Conservation (phyloP, 345 rosid species). For the Acer yangbiense region DNA sequence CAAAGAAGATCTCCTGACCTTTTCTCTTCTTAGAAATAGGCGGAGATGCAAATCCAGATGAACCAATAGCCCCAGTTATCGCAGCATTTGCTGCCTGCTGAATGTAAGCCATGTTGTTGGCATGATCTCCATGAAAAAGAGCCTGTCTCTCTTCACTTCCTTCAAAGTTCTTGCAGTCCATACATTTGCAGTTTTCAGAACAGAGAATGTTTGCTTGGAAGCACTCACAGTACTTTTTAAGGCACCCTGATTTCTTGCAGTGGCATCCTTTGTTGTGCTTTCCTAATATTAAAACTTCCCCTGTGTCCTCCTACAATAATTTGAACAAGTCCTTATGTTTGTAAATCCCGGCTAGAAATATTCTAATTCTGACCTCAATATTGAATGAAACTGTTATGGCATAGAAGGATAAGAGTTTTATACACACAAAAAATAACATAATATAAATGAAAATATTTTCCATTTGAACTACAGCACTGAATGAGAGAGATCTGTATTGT, state of each 20-base stretch:
- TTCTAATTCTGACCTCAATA: not conserved
- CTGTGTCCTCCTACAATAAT: slow-evolving; percentile 70
- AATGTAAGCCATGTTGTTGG: slow-evolving; percentile 78
- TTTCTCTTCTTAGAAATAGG: slow-evolving; percentile 83
- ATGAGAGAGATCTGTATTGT: not conserved
- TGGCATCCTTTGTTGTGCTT: slow-evolving; percentile 99
- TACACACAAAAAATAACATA: not conserved
- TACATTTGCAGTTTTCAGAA: slow-evolving; percentile 94
- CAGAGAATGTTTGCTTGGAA: slow-evolving; percentile 98
- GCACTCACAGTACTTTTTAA: slow-evolving; percentile 97
- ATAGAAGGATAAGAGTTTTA: not conserved
- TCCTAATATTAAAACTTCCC: slow-evolving; percentile 67
- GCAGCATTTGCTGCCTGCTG: slow-evolving; percentile 99
- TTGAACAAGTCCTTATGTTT: slow-evolving; percentile 7
- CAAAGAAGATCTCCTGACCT: slow-evolving; percentile 75
- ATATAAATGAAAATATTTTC: not conserved
- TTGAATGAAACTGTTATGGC: not conserved
- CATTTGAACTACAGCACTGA: not conserved
- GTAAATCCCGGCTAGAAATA: not conserved
- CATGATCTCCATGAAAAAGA: slow-evolving; percentile 87
- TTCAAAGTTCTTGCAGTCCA: slow-evolving; percentile 96
- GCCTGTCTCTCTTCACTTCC: slow-evolving; percentile 98
- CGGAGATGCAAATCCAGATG: slow-evolving; percentile 84
- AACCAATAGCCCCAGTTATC: slow-evolving; percentile 95
- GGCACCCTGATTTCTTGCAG: slow-evolving; percentile 98